Evolutionary conservation across 495 filamentous ascomycete species (phyloP).

Genomic region (Xylaria bambusicola): DNA sequence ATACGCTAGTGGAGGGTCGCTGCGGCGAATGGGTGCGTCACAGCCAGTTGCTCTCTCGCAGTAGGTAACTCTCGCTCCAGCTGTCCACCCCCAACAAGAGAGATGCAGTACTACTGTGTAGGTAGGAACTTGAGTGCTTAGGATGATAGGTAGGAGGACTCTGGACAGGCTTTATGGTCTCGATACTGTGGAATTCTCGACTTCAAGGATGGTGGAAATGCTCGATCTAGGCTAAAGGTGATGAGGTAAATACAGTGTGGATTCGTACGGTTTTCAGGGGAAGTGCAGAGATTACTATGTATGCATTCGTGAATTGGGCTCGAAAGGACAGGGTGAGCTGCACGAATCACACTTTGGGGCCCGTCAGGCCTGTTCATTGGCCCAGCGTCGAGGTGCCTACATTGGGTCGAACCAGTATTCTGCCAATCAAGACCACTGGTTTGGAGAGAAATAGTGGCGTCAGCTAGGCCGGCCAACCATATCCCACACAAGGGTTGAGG

Average conservation of each 20-base stretch:
- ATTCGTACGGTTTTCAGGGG: background rate
- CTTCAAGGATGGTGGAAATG: no score
- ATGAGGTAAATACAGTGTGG: background rate
- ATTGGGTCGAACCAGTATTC: constrained; percentile 1
- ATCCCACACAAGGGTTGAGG: background rate
- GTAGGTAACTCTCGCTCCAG: background rate
- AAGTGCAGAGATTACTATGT: no score
- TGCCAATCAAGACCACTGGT: constrained; percentile 1
- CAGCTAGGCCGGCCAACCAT: background rate
- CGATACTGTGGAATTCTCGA: constrained; percentile 6
- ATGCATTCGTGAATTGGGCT: constrained; percentile 9
- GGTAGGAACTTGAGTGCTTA: no score
- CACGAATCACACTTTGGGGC: background rate
- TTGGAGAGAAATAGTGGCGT: background rate
- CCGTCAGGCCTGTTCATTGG: background rate
- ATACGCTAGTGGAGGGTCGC: constrained; percentile 1
- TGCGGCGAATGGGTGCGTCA: background rate
- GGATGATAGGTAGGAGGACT: background rate
- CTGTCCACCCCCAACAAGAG: no score
- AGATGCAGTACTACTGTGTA: no score
- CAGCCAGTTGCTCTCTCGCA: background rate
- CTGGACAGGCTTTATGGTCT: background rate
- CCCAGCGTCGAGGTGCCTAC: background rate
- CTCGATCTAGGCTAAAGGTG: background rate
- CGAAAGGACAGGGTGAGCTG: background rate